Evolutionary conservation across 192 early-diverging fungal genomes (phyloP), one percentile per base, ranked within the genome.

Genomic region (Spinellus fusiger): DNA sequence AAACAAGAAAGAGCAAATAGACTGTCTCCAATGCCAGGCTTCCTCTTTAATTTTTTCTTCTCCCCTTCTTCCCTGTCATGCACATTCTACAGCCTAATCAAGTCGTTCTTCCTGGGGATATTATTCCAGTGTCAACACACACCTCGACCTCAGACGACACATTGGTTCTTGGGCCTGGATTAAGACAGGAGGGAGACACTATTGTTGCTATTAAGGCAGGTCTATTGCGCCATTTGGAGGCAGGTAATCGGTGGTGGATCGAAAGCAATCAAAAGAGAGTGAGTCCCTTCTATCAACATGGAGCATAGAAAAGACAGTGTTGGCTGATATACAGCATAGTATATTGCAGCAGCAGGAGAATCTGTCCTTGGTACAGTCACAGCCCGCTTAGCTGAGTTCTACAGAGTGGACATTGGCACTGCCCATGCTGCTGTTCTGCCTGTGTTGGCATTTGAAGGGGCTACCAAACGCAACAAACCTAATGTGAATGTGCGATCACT

Each of bases 351-450:
- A 5, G 73, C 83, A 28, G 84, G 87, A 57, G 97, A 99, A 70
- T 84, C 89, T 0, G 91, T 99, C 1, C 70, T 99, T 49, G 97
- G 95, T 16, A 83, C 87, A 2, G 83, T 99, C 1, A 73, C 69
- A 29, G 80, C 69, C 2, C 81, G 82, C 53, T 64, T 79, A 16
- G 86, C 67, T 56, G 95, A 98, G 32, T 76, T 78, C 51, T 99
- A 88, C 68, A 79, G 88, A 47, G 84, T 99, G 8, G 97, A 99
- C 62, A 95, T 99, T 76, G 94, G 95, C n/a, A 76, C 86, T 1
- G 89, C 95, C 8, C 93, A 95, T 55, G 78, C 77, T 25, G 97
- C 94, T 1, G 66, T 84, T 13, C 69, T 99, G 49, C 79, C 84
- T 23, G 65, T 81, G 4, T 67, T 96, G 44, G 90, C 97, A 0